Base-by-base conservation (phyloP, 2,329 filamentous ascomycete genomes). In the Claviceps sp. region DNA sequence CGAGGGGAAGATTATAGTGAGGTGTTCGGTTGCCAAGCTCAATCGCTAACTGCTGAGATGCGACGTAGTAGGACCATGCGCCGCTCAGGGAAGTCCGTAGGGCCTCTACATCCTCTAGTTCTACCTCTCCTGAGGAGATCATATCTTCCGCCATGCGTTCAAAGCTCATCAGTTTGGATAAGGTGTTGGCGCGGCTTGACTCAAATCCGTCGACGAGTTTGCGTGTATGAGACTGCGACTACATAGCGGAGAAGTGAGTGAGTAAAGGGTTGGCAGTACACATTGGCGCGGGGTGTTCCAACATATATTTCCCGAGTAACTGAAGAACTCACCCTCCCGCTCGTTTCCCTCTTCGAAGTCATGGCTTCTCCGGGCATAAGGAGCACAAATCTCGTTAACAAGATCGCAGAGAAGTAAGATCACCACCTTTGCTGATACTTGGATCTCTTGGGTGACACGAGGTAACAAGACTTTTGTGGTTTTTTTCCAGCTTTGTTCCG, bases 61-160 rank as follows among this genome's bases (percentile, higher is more conserved):
- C 77, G 56, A 88, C 84, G 60, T 88, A 88, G 68, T 86, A 75
- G 1, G 75, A 71, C 84, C 84, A 88, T 2, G 85, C 84, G 2
- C 74, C 67, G 3, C 83, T 85, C 81, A 88, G 84, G 11, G 84
- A 81, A 5, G 67, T 68, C 61, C 79, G 76, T 56, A 81, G 77
- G 3, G 72, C 72, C 30, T 75, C 74, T 14, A 76, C 76, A 47
- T 34, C 30, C 9, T 34, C 30, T 34, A 11, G 9, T 11, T 11
- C 30, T 34, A 34, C 30, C 9, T 85, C 77, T 50, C 81, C 78
- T 44, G 78, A 72, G 42, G 75, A 71, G 37, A 79, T 73, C 54
- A 78, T 74, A 2, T 71, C 65, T 3, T 81, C 78, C 24, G 85
- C 82, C 4, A 78, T 72, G 52, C 79, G 77, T 63, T 89, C 85